Conservation (phyloP, 352 stramenopile species). For the Globisporangium barbulae region DNA sequence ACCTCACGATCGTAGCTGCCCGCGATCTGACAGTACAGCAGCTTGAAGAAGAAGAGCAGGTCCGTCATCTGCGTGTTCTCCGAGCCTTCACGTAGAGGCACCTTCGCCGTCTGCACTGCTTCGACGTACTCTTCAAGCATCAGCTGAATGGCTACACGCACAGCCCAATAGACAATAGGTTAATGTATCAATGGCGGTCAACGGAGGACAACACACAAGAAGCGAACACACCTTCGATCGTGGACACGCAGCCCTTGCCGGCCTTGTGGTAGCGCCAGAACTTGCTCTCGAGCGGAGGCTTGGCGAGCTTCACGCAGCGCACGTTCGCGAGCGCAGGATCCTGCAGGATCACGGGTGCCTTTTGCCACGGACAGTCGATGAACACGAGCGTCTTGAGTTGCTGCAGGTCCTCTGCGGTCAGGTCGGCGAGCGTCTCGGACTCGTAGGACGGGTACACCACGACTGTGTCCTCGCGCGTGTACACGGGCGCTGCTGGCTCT, state of each 20-base stretch:
- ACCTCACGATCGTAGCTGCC: constrained; percentile 59
- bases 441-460: constrained; percentile 83
- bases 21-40: constrained; percentile 66
- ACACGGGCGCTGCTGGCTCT: constrained; percentile 23
- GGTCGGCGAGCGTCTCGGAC: constrained; percentile 58
- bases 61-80: constrained; percentile 44
- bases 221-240: constrained; percentile 73
- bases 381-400: constrained; percentile 74
- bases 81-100: constrained; percentile 30
- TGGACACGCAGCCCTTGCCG: constrained; percentile 82
- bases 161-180: not conserved
- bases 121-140: constrained; percentile 77
- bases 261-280: constrained; percentile 89
- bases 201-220: not conserved
- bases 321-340: constrained; percentile 50
- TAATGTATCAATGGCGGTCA: not conserved
- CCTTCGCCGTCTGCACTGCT: constrained; percentile 30
- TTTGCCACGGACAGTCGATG: constrained; percentile 87
- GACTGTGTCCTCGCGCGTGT: constrained; percentile 57
- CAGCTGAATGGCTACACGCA: constrained; percentile 66
- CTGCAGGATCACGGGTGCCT: constrained; percentile 70
- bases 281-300: constrained; percentile 75
- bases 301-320: constrained; percentile 75
- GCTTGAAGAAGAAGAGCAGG: constrained; percentile 83
- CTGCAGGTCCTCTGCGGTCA: constrained; percentile 52